These are phyloP conservation scores for Trichoderma sp. DNA, from an alignment of 2,329 filamentous ascomycete genomes.

Conservation along the genomic window DNA sequence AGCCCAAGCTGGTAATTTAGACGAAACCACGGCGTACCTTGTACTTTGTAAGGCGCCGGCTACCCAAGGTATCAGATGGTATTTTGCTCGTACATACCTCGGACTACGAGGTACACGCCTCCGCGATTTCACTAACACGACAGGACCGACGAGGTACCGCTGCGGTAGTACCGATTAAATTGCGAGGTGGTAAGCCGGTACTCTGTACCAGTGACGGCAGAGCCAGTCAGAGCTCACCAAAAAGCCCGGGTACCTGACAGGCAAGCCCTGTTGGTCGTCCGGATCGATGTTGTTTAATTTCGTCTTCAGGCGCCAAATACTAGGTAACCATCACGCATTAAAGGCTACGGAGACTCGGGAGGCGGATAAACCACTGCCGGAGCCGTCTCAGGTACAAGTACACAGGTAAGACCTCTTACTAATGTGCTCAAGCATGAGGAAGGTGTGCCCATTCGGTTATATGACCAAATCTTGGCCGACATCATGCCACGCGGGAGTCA, in stretches of 20 bases:
- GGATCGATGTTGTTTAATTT: neutral
- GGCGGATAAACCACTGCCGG: neutral
- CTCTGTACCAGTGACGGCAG: neutral
- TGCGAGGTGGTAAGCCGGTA: neutral
- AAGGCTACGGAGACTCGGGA: neutral
- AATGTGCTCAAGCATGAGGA: neutral
- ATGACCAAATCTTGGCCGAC: neutral
- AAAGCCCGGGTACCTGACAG: neutral
- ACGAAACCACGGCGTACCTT: neutral
- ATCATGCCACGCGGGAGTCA: neutral
- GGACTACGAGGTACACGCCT: neutral
- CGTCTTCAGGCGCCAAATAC: neutral
- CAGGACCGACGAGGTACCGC: neutral
- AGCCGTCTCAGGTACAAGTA: neutral
- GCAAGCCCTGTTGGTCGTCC: neutral
- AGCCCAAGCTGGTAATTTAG: neutral
- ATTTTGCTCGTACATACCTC: neutral
- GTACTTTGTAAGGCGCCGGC: neutral
- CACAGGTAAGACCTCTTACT: neutral
- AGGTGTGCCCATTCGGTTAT: neutral
- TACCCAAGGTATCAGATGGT: neutral
- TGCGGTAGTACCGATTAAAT: neutral
- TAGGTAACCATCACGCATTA: neutral
- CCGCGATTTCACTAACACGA: neutral
- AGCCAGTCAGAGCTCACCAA: neutral